Percentiles rank a stretch among this genome's conserved stretches.
These are phyloP conservation scores for Boletus reticuloceps DNA, from an alignment of 768 basidiomycete species.

Conservation along the genomic window DNA sequence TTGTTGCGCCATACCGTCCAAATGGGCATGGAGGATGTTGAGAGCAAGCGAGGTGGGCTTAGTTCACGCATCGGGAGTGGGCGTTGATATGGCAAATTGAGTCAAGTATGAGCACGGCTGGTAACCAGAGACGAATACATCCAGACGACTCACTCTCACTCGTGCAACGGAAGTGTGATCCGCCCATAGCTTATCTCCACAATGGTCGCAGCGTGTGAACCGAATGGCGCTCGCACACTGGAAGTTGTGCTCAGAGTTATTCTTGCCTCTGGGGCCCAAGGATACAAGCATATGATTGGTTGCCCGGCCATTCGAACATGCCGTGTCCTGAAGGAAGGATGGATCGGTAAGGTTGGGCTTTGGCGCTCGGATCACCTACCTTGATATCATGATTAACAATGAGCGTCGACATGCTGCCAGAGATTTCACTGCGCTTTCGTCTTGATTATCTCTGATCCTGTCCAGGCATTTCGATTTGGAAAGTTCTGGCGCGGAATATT, in stretches of 20 bases:
- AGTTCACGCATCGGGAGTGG: slow-evolving; percentile 80
- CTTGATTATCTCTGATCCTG: too few relatives aligned
- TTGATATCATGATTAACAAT: slow-evolving; percentile 30
- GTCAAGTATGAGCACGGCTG: slow-evolving; percentile 1
- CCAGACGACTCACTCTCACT: slow-evolving; percentile 57
- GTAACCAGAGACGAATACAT: background rate
- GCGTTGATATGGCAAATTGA: slow-evolving; percentile 82
- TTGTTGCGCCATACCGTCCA: slow-evolving; percentile 23
- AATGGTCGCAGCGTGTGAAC: slow-evolving; percentile 91
- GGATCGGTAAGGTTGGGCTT: slow-evolving; percentile 37
- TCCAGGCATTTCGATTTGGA: too few relatives aligned
- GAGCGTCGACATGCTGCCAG: slow-evolving; percentile 20
- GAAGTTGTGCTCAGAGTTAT: slow-evolving; percentile 73
- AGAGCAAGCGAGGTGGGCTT: slow-evolving; percentile 62
- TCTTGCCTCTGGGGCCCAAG: slow-evolving; percentile 40
- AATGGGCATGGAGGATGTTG: slow-evolving; percentile 40
- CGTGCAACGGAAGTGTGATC: slow-evolving; percentile 90
- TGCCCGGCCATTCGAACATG: slow-evolving; percentile 71
- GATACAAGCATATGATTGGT: slow-evolving; percentile 38
- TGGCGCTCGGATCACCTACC: slow-evolving; percentile 26
- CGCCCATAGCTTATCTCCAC: slow-evolving; percentile 98
- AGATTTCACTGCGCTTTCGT: too few relatives aligned
- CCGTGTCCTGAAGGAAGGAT: slow-evolving; percentile 52
- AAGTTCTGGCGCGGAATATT: too few relatives aligned
- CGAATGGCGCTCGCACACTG: slow-evolving; percentile 85